phyloP scores from a whole-genome alignment of 2,329 filamentous ascomycete genomes.

The Gremmenia infestans region DNA sequence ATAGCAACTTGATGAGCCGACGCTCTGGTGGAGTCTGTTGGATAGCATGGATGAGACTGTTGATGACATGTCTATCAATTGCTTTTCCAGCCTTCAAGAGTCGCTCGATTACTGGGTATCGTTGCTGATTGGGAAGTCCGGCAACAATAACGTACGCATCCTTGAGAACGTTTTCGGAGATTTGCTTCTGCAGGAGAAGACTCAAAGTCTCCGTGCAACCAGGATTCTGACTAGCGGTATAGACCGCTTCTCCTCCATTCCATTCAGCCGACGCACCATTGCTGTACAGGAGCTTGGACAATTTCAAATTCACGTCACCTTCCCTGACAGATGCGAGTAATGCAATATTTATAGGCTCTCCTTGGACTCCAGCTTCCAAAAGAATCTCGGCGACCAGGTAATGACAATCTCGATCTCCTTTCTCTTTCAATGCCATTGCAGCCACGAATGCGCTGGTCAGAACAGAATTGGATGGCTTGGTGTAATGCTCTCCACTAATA shows the following conservation, averaged over 20 bases:
- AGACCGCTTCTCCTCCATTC: conserved; percentile 11
- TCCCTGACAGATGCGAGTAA: conserved; percentile 11
- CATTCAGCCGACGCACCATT: conserved; percentile 14
- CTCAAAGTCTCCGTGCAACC: conserved; percentile 5
- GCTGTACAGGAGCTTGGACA: conserved; percentile 6
- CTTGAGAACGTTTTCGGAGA: conserved; percentile 4
- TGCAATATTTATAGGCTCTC: conserved; percentile 9
- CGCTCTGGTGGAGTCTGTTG: conserved; percentile 9
- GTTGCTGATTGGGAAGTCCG: conserved; percentile 5
- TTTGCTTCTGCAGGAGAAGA: conserved; percentile 4
- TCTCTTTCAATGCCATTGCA: conserved; percentile 8
- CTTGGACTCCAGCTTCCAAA: conserved; percentile 11
- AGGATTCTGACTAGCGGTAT: conserved; percentile 8
- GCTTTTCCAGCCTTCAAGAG: conserved; percentile 15
- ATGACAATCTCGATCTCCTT: conserved; percentile 1
- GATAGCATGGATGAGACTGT: conserved; percentile 9
- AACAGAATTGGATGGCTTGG: conserved; percentile 5
- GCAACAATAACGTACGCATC: conserved; percentile 8
- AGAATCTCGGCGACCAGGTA: conserved; percentile 8
- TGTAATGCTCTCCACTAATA: conserved; percentile 2
- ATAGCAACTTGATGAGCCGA: conserved; percentile 41
- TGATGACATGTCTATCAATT: conserved; percentile 10
- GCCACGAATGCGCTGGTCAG: conserved; percentile 10
- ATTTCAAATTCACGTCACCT: conserved; percentile 8
- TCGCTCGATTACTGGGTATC: conserved; percentile 6